phyloP scores from a whole-genome alignment of 2,329 filamentous ascomycete species.

The Cercospora janseana region DNA sequence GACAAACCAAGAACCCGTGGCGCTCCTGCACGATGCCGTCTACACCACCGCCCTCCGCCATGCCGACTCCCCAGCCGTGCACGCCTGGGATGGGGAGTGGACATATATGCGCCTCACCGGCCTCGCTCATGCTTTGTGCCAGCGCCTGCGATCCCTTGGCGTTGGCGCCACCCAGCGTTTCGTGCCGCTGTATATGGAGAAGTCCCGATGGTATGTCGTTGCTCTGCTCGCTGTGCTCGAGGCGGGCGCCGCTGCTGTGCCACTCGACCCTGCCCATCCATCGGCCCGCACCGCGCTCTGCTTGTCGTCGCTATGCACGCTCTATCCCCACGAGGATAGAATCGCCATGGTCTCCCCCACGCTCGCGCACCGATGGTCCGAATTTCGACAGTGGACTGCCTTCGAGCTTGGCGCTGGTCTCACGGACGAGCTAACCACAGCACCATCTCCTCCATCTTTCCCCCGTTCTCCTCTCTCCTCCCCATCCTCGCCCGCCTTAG shows the following conservation, averaged over 20 bases:
- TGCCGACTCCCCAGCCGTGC: not conserved
- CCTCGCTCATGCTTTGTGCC: not conserved
- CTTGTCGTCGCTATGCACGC: not conserved
- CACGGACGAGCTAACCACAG: not conserved
- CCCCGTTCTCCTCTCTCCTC: not conserved
- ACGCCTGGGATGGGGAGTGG: slow-evolving; percentile 15
- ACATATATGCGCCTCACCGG: slow-evolving; percentile 11
- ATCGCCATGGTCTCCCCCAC: not conserved
- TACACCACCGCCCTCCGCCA: too few species aligned
- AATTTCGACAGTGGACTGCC: not conserved
- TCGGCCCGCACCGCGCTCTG: not conserved
- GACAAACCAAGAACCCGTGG: too few species aligned
- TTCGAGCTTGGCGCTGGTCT: not conserved
- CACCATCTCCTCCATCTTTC: not conserved
- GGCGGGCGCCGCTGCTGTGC: slow-evolving; percentile 35
- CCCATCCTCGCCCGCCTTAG: slow-evolving; percentile 16
- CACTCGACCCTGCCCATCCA: slow-evolving; percentile 18
- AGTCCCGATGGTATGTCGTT: slow-evolving; percentile 38
- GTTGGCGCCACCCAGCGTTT: not conserved
- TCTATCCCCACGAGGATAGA: not conserved
- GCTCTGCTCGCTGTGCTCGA: slow-evolving; percentile 42
- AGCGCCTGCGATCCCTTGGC: not conserved
- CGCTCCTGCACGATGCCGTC: not conserved
- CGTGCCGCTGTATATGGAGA: slow-evolving; percentile 43
- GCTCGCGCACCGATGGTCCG: not conserved